Base-by-base conservation (phyloP, 176 grass and related monocot species). In the Carex myosuroides region DNA sequence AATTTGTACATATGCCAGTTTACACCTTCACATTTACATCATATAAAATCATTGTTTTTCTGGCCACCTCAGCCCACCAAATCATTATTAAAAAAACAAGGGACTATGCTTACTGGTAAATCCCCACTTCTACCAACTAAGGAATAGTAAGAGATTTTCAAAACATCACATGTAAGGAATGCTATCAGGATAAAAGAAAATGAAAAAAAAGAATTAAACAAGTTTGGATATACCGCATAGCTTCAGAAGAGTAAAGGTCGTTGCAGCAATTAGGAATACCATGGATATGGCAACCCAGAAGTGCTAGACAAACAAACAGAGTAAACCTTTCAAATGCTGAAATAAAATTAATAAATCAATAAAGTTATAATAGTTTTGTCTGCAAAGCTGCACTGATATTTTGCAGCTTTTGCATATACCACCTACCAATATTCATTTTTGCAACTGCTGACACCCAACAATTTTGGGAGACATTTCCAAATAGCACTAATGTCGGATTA, bases 241-340 rank as follows among this genome's bases (percentile, higher is more conserved):
- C 83, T 93, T 95, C 81, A 93, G 89, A 92, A 93, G 88, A 64
- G 91, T 94, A 70, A 95, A 94, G 62, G 85, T 90, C 39, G 93
- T 95, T 33, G 91, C 91, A 89, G 93, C 91, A 85, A 99, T 88
- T 85, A 99, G 90, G 87, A 99, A 95, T 86, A 99, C 96, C 96
- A 99, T 95, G 33, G 93, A 99, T 75, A 95, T 95, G 44, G 91
- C 93, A 88, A 99, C 92, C 96, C 92, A 99, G 70, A 95, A 95
- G 87, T 99, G 88, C 96, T 99, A 80, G 85, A 85, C 79, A 82
- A 54, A 67, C 65, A 84, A 81, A 86, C 30, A 35, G 83, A 66
- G 21, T 20, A 20, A 69, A 63, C 26, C 37, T 24, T 84, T 41
- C 39, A 84, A 82, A 84, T 55, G 82, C 46, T 54, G 33, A 35